These are phyloP conservation scores for Chaetomium cochliodes DNA, from an alignment of 495 filamentous ascomycete species.

Conservation along the genomic window DNA sequence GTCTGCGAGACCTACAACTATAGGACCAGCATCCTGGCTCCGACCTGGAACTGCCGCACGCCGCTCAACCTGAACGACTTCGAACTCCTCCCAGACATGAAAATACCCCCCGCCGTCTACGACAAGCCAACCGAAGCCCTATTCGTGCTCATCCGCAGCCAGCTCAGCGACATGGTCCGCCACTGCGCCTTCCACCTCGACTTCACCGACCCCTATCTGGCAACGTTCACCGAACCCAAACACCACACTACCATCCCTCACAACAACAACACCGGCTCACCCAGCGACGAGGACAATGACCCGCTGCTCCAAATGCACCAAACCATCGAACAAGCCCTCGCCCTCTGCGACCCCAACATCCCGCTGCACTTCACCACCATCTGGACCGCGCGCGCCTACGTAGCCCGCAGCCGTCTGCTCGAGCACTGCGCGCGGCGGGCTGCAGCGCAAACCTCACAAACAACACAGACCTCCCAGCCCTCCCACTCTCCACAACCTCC, in stretches of 20 bases:
- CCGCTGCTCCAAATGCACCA: constrained; percentile 41
- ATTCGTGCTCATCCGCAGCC: constrained; percentile 51
- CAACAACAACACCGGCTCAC: neutral
- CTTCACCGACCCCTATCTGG: constrained; percentile 51
- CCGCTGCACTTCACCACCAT: constrained; percentile 56
- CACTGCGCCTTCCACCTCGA: constrained; percentile 49
- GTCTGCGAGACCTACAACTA: constrained; percentile 47
- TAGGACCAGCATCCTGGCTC: constrained; percentile 41
- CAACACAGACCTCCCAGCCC: neutral
- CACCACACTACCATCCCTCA: too few species aligned
- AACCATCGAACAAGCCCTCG: constrained; percentile 49
- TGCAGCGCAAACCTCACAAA: neutral
- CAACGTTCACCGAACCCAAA: constrained; percentile 36
- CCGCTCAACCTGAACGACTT: constrained; percentile 59
- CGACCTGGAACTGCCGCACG: constrained; percentile 55
- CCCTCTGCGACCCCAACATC: constrained; percentile 48
- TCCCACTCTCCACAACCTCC: constrained; percentile 27
- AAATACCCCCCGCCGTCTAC: constrained; percentile 33
- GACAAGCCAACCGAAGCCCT: constrained; percentile 52
- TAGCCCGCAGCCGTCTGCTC: constrained; percentile 50
- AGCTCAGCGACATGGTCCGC: constrained; percentile 51
- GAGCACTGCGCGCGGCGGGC: constrained; percentile 41
- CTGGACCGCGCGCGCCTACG: constrained; percentile 45
- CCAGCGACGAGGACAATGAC: neutral
- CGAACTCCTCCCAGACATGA: constrained; percentile 48